Evolutionary conservation across 208 protist species (phyloP), one percentile per base, ranked within the genome.

Genomic region (Wallacemonas collosoma): DNA sequence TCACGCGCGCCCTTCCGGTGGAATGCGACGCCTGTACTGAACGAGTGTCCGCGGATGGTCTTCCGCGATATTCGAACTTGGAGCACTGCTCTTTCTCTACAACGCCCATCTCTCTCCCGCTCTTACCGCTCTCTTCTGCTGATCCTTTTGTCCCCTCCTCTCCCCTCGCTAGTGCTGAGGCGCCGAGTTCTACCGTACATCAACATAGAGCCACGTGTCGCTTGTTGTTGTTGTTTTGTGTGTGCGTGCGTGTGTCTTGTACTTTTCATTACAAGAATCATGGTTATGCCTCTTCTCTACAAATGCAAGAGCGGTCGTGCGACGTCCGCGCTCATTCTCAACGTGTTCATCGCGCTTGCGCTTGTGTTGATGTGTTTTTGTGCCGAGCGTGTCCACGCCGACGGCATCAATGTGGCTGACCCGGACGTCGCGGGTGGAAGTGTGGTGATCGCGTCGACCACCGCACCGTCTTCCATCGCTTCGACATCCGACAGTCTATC

Each of bases 241-340:
- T 61, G 14, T 43, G 51, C 43, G 9, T 57, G 43, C 51, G 26
- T 38, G 40, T 48, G 9, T 47, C 64, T 38, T 55, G 62, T 54
- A 43, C 8, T 6, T 50, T 50, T 12, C 45, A 50, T 47, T 41
- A 14, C 63, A 66, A 48, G 15, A 66, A 48, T 68, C 15, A 53
- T 26, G 26, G 26, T 26, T 26, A 26, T 26, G 0, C 8, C 45
- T 14, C 45, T 50, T 50, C 45, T 50, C 45, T 50, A 6, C 12
- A 0, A 50, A 6, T 6, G 45, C 12, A 50, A 50, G 6, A 6
- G 12, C 45, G 0, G 8, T 6, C 45, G 45, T 50, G 45, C 45
- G 53, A 57, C 15, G 17, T n/a, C 14, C 6, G 26, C 53, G 53
- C 64, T 47, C 26, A 38, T 73, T 76, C 4, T 55, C 17, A n/a